A percentile compares a stretch with the other conserved stretches of the same genome.
These are phyloP conservation scores for Lasiodiplodia gonubiensis DNA, from an alignment of 2,329 filamentous ascomycete genomes.

Conservation along the genomic window DNA sequence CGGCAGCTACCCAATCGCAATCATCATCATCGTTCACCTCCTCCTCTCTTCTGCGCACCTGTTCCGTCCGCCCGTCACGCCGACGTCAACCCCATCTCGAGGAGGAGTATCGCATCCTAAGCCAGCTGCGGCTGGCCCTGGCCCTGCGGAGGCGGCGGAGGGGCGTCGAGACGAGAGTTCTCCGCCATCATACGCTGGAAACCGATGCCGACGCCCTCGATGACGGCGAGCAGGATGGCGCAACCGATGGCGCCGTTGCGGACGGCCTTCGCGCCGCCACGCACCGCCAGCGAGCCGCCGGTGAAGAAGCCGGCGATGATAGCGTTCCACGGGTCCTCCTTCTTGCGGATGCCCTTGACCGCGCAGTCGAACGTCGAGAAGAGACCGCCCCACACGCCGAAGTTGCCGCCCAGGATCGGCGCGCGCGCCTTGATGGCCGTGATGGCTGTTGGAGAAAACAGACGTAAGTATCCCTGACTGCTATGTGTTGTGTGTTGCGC, in stretches of 20 bases:
- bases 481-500: constrained; percentile 5
- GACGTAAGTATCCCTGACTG: constrained; percentile 15
- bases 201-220: constrained; percentile 95
- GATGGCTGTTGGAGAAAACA: constrained; percentile 59
- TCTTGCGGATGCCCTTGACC: constrained; percentile 86
- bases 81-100: constrained; percentile 27
- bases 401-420: constrained; percentile 95
- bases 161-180: constrained; percentile 76
- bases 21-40: background rate
- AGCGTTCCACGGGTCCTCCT: constrained; percentile 98
- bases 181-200: constrained; percentile 95
- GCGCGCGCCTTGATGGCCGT: constrained; percentile 98
- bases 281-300: constrained; percentile 85
- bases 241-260: constrained; percentile 96
- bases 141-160: constrained; percentile 50
- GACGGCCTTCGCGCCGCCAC: constrained; percentile 89
- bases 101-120: constrained; percentile 22
- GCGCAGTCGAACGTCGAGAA: constrained; percentile 97
- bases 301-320: constrained; percentile 98
- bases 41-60: background rate
- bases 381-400: constrained; percentile 95
- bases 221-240: constrained; percentile 90
- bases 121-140: constrained; percentile 28
- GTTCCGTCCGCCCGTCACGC: background rate
- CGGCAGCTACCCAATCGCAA: background rate